Percentiles rank a stretch among this genome's conserved stretches.
phyloP scores from a whole-genome alignment of 2,329 filamentous ascomycete species.

The Phaeosphaeriaceae sp. region DNA sequence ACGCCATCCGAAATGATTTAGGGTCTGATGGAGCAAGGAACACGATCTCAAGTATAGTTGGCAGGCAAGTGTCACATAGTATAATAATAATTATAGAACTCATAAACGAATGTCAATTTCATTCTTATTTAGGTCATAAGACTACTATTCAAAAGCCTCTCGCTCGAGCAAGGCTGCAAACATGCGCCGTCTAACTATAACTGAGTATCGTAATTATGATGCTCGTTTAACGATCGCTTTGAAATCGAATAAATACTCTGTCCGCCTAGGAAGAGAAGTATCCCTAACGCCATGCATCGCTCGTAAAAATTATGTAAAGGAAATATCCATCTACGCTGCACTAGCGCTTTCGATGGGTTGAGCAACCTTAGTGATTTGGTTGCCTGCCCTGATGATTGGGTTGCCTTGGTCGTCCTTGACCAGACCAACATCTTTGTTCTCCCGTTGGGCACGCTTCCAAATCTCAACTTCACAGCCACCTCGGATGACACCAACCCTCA shows the following conservation, averaged over 20 bases:
- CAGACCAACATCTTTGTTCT: conserved; percentile 74
- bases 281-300: conserved; percentile 44
- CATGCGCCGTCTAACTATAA: conserved; percentile 39
- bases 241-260: conserved; percentile 36
- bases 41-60: no score
- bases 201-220: conserved; percentile 22
- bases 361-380: conserved; percentile 82
- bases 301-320: conserved; percentile 20
- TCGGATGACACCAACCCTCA: conserved; percentile 53
- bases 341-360: conserved; percentile 83
- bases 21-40: no score
- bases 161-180: conserved; percentile 29
- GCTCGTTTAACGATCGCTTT: conserved; percentile 35
- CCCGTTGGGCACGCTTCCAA: conserved; percentile 52
- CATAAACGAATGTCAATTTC: conserved; percentile 16
- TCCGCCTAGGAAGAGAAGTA: conserved; percentile 23
- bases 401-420: conserved; percentile 82
- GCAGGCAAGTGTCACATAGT: not conserved
- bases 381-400: conserved; percentile 83
- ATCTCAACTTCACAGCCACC: conserved; percentile 53
- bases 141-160: conserved; percentile 27
- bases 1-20: not conserved
- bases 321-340: conserved; percentile 65
- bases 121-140: conserved; percentile 27
- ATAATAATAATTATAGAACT: not conserved